Percentiles rank a stretch among this genome's conserved stretches.
Evolutionary conservation across 768 basidiomycete species (phyloP).

Genomic region (Royoungia palumana): DNA sequence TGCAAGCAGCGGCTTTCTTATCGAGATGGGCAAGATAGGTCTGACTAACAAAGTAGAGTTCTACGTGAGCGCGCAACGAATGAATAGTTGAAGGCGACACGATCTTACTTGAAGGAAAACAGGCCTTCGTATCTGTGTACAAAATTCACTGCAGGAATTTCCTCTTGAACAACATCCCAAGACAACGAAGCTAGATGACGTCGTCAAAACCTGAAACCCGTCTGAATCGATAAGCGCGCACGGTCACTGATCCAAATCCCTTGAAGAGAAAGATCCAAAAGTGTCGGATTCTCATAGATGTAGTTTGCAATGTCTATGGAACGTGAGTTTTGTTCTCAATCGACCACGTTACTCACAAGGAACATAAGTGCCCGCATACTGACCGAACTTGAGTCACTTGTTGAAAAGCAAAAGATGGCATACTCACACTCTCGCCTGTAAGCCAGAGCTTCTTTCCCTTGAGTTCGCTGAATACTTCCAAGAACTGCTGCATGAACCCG

Average conservation of each 20-base stretch:
- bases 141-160: constrained; percentile 72
- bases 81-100: background rate
- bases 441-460: constrained; percentile 71
- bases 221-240: constrained; percentile 32
- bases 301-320: constrained; percentile 67
- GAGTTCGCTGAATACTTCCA: constrained; percentile 69
- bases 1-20: constrained; percentile 48
- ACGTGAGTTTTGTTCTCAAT: background rate
- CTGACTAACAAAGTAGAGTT: constrained; percentile 39
- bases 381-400: background rate
- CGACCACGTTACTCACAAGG: constrained; percentile 40
- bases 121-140: constrained; percentile 70
- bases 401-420: background rate
- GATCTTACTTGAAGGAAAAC: constrained; percentile 66
- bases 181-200: constrained; percentile 47
- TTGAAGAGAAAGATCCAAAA: constrained; percentile 55
- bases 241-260: constrained; percentile 76
- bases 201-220: background rate
- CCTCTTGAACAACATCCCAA: constrained; percentile 59
- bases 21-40: constrained; percentile 61
- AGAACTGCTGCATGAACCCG: constrained; percentile 69
- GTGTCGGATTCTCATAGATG: constrained; percentile 57
- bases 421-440: constrained; percentile 69
- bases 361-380: constrained; percentile 76
- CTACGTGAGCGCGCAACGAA: background rate